Percentiles rank a stretch among this genome's conserved stretches.
These are phyloP conservation scores for Asterochloris sp. DNA, from an alignment of 139 green algal species.

Conservation along the genomic window DNA sequence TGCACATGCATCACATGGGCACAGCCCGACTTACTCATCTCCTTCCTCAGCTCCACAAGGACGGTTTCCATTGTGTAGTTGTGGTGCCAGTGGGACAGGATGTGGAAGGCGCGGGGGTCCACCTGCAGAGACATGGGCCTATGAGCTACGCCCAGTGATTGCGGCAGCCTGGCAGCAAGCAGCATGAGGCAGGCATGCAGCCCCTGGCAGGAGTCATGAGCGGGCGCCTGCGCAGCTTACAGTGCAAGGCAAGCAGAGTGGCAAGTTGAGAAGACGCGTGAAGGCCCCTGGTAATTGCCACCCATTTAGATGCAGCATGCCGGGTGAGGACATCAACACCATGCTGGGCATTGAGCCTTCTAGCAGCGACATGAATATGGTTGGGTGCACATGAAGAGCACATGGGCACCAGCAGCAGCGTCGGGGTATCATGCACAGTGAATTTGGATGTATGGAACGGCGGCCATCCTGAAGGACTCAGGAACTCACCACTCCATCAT, in stretches of 20 bases:
- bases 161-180: too few species aligned
- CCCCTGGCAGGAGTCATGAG: background rate
- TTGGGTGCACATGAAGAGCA: too few species aligned
- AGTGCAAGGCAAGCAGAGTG: background rate
- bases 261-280: background rate
- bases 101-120: slow-evolving; percentile 67
- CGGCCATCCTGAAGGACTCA: background rate
- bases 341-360: too few species aligned
- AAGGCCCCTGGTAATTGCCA: background rate
- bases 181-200: background rate
- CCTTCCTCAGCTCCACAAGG: slow-evolving; percentile 81
- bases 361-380: too few species aligned
- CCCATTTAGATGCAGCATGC: background rate
- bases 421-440: too few species aligned
- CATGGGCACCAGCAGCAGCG: too few species aligned
- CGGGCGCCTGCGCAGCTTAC: too few species aligned
- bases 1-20: too few species aligned
- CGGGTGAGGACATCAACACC: too few species aligned
- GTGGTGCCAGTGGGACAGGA: slow-evolving; percentile 77
- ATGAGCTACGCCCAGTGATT: background rate
- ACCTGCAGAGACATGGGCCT: slow-evolving; percentile 31
- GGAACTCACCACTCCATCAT: slow-evolving; percentile 6
- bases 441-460: too few species aligned
- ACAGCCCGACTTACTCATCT: slow-evolving; percentile 61
- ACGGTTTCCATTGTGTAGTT: slow-evolving; percentile 87